A percentile compares a stretch with the other conserved stretches of the same genome.
These are phyloP conservation scores for Curvularia sp. DNA, from an alignment of 2,329 filamentous ascomycete genomes.

Conservation along the genomic window DNA sequence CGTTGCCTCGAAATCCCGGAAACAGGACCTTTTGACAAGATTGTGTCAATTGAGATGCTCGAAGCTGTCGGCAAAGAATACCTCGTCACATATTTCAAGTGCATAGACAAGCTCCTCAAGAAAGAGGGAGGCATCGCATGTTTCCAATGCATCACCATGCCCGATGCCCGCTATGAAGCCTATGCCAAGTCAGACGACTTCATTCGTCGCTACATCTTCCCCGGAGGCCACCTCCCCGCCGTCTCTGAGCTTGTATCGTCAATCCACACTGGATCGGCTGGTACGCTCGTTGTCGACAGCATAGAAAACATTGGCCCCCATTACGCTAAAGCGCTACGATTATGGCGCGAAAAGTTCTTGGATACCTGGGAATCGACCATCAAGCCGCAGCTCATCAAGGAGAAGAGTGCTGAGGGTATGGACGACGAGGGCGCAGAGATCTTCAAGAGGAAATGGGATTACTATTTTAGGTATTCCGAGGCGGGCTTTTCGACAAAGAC, in stretches of 20 bases:
- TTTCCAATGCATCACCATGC: constrained; percentile 81
- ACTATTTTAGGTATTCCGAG: constrained; percentile 79
- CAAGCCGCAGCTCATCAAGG: constrained; percentile 63
- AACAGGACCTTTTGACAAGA: constrained; percentile 67
- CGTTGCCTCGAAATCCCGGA: constrained; percentile 63
- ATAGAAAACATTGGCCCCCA: constrained; percentile 77
- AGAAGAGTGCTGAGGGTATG: constrained; percentile 66
- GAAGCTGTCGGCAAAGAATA: constrained; percentile 75
- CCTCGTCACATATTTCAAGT: constrained; percentile 70
- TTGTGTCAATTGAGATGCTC: constrained; percentile 79
- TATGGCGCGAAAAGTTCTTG: constrained; percentile 73
- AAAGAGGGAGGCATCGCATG: constrained; percentile 70
- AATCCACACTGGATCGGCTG: constrained; percentile 66
- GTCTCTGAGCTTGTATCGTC: constrained; percentile 69
- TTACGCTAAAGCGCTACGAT: constrained; percentile 71
- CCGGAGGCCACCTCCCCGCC: constrained; percentile 75
- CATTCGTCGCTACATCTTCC: constrained; percentile 79
- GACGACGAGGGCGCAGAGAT: constrained; percentile 70
- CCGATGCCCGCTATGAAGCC: constrained; percentile 68
- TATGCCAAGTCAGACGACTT: constrained; percentile 74
- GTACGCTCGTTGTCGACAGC: constrained; percentile 69
- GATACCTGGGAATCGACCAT: constrained; percentile 68
- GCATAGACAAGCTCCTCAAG: constrained; percentile 69
- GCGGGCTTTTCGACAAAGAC: constrained; percentile 76
- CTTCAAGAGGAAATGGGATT: constrained; percentile 77